These are phyloP conservation scores for Penicillium frequentans DNA, from an alignment of 2,329 filamentous ascomycete genomes.

Conservation along the genomic window DNA sequence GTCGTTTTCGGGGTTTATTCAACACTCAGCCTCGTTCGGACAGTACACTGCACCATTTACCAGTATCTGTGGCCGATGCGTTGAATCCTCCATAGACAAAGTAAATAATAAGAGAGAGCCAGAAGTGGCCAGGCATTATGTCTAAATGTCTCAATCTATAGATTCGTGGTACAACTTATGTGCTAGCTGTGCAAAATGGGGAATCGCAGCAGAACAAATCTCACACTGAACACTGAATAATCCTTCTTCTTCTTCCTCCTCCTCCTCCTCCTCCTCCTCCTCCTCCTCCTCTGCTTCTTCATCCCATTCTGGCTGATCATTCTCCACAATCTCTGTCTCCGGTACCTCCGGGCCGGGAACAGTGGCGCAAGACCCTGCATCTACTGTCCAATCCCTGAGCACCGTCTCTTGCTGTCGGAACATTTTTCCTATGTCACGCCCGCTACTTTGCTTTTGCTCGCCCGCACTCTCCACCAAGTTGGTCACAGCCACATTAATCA, in stretches of 20 bases:
- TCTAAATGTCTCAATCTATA: not conserved
- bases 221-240: constrained; percentile 38
- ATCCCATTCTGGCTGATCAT: constrained; percentile 5
- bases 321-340: not conserved
- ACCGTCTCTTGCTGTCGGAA: constrained; percentile 72
- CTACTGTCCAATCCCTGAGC: constrained; percentile 64
- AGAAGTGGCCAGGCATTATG: not conserved
- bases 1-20: too few relatives aligned
- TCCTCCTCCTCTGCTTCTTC: constrained; percentile 14
- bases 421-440: constrained; percentile 79
- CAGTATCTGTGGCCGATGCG: too few relatives aligned
- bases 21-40: too few relatives aligned
- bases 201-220: constrained; percentile 48
- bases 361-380: not conserved
- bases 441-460: constrained; percentile 55
- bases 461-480: constrained; percentile 70
- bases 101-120: too few relatives aligned
- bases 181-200: constrained; percentile 51
- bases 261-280: constrained; percentile 14
- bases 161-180: constrained; percentile 50
- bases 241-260: constrained; percentile 20
- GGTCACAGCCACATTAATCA: constrained; percentile 83
- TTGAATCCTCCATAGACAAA: too few relatives aligned
- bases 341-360: not conserved
- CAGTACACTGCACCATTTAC: too few relatives aligned